These are phyloP conservation scores for Leptodermis oblonga DNA, from an alignment of 257 asterid species.

Conservation along the genomic window DNA sequence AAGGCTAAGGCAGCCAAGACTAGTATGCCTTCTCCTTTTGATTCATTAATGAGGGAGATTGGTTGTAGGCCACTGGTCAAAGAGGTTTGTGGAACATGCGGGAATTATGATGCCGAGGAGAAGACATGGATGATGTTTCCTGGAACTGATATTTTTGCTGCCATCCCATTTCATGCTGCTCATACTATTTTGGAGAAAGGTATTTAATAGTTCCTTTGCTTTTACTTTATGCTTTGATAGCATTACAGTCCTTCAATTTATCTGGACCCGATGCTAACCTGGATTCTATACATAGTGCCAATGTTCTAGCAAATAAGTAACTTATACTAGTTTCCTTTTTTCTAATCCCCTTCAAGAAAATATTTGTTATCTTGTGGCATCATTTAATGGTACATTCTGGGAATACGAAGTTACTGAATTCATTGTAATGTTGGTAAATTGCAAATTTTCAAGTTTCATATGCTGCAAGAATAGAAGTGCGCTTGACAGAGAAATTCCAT, in stretches of 20 bases:
- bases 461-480: too few relatives aligned
- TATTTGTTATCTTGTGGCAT: neutral
- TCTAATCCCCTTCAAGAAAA: neutral
- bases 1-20: constrained; percentile 69
- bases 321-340: neutral
- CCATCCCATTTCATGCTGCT: constrained; percentile 87
- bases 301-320: neutral
- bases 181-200: constrained; percentile 90
- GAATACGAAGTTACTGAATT: neutral
- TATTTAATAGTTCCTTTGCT: constrained; percentile 12
- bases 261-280: too few relatives aligned
- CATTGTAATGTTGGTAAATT: neutral
- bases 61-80: constrained; percentile 71
- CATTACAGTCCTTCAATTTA: neutral
- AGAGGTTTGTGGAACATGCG: constrained; percentile 84
- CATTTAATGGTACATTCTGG: neutral
- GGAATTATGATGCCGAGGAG: constrained; percentile 75
- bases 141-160: constrained; percentile 67
- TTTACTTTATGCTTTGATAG: neutral
- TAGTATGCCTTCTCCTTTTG: constrained; percentile 72
- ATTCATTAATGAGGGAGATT: constrained; percentile 68
- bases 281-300: neutral
- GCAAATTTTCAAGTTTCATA: neutral
- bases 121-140: constrained; percentile 73
- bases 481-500: too few relatives aligned